These are phyloP conservation scores for Pterocarpus santalinus DNA, from an alignment of 306 rosid genomes.

Conservation along the genomic window DNA sequence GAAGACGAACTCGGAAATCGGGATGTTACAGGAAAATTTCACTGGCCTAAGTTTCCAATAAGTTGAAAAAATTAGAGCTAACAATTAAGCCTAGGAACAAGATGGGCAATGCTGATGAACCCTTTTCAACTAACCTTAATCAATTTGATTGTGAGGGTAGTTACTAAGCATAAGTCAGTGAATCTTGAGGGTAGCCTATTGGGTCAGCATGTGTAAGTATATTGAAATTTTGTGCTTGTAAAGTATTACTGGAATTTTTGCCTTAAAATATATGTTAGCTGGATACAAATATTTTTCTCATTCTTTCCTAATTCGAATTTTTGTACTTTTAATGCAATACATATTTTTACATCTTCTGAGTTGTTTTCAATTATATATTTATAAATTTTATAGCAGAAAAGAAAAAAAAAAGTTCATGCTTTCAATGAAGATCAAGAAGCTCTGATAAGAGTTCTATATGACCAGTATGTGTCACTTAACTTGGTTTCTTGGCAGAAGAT, in stretches of 20 bases:
- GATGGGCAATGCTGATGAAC: slow-evolving; percentile 44
- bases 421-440: slow-evolving; percentile 83
- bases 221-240: slow-evolving; percentile 33
- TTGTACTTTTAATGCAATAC: background rate
- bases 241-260: slow-evolving; percentile 23
- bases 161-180: slow-evolving; percentile 46
- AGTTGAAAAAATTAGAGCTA: slow-evolving; percentile 76
- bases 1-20: too few relatives aligned
- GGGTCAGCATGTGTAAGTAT: slow-evolving; percentile 66
- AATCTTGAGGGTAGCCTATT: slow-evolving; percentile 50
- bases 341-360: slow-evolving; percentile 14
- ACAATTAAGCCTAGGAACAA: slow-evolving; percentile 61
- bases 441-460: slow-evolving; percentile 71
- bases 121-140: slow-evolving; percentile 46
- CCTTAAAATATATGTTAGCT: slow-evolving; percentile 6
- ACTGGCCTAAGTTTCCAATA: slow-evolving; percentile 74
- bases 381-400: slow-evolving; percentile 54
- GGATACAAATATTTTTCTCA: background rate
- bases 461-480: slow-evolving; percentile 75
- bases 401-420: slow-evolving; percentile 76
- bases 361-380: slow-evolving; percentile 38
- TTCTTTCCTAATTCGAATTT: slow-evolving; percentile 23
- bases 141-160: slow-evolving; percentile 54
- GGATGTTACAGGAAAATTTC: too few relatives aligned
- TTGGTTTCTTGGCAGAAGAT: slow-evolving; percentile 35